phyloP scores from a whole-genome alignment of 2,329 filamentous ascomycete genomes.

The Colletotrichum tabaci region DNA sequence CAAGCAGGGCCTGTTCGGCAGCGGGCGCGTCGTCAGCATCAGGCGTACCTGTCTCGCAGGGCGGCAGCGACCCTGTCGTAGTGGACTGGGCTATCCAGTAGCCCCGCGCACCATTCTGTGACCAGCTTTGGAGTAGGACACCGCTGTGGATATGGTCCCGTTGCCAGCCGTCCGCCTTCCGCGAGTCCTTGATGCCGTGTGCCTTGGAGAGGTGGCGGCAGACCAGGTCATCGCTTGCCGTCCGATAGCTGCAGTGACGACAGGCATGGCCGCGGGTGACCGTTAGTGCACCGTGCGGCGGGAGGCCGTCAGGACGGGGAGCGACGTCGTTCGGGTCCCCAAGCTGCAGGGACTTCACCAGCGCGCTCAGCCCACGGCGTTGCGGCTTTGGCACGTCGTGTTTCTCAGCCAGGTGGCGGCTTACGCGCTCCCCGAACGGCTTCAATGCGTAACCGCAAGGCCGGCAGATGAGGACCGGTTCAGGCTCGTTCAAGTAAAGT shows the following conservation, averaged over 20 bases:
- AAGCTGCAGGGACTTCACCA: neutral
- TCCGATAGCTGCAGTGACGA: neutral
- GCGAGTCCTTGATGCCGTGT: neutral
- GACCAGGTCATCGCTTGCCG: neutral
- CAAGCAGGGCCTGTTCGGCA: conserved; percentile 15
- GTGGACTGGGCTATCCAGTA: neutral
- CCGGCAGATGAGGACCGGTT: conserved; percentile 1
- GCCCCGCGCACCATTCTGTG: neutral
- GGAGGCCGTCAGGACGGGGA: neutral
- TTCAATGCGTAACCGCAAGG: conserved; percentile 1
- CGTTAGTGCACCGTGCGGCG: neutral
- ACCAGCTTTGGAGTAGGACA: conserved; percentile 6
- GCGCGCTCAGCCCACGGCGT: neutral
- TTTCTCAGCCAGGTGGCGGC: conserved; percentile 20
- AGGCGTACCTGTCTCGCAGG: neutral
- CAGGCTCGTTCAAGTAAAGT: neutral
- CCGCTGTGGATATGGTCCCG: neutral
- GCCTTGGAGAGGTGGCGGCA: neutral
- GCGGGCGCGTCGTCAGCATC: neutral
- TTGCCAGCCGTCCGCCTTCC: neutral
- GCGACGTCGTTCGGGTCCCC: neutral
- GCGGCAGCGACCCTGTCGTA: neutral
- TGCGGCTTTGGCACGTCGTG: neutral
- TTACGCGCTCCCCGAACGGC: conserved; percentile 5
- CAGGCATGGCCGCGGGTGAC: neutral